phyloP scores from a whole-genome alignment of 2,329 filamentous ascomycete genomes.

The Colletotrichum gigasporum region DNA sequence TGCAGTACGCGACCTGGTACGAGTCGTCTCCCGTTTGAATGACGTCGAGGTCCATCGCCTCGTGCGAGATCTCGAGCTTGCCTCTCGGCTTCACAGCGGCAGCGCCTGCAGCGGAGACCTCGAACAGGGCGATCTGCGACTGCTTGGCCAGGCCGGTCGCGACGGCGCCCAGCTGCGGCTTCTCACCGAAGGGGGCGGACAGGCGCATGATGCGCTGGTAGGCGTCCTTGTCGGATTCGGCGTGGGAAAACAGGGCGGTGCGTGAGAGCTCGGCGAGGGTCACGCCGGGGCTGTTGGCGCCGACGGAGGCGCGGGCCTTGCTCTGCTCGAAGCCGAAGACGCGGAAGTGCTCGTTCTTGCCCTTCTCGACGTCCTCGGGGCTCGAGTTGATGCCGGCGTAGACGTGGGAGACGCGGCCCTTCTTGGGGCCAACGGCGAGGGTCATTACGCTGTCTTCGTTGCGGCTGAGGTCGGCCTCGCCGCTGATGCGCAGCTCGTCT shows the following conservation, averaged over 20 bases:
- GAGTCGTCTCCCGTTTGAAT: slow-evolving; percentile 67
- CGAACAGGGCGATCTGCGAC: slow-evolving; percentile 83
- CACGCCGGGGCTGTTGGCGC: slow-evolving; percentile 40
- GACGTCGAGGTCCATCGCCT: slow-evolving; percentile 77
- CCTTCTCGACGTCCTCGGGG: slow-evolving; percentile 74
- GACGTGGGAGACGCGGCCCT: slow-evolving; percentile 53
- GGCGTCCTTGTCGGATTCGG: slow-evolving; percentile 57
- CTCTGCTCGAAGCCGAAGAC: slow-evolving; percentile 70
- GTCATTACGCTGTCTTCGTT: slow-evolving; percentile 92
- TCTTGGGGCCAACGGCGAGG: slow-evolving; percentile 72
- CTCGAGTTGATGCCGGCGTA: slow-evolving; percentile 89
- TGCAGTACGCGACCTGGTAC: slow-evolving; percentile 82
- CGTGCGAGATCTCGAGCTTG: slow-evolving; percentile 59
- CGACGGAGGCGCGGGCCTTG: slow-evolving; percentile 43
- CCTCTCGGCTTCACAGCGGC: slow-evolving; percentile 57
- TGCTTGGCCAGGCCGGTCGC: slow-evolving; percentile 81
- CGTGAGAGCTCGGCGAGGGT: slow-evolving; percentile 63
- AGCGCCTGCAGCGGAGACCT: slow-evolving; percentile 65
- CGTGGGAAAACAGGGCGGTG: slow-evolving; percentile 60
- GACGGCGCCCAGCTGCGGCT: slow-evolving; percentile 75
- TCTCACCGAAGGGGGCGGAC: slow-evolving; percentile 51
- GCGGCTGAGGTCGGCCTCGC: slow-evolving; percentile 80
- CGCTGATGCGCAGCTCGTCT: slow-evolving; percentile 69
- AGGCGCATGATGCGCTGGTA: slow-evolving; percentile 70
- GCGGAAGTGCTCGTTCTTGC: slow-evolving; percentile 86